These are phyloP conservation scores for Termitomyces sp. DNA, from an alignment of 768 basidiomycete species.

Conservation along the genomic window DNA sequence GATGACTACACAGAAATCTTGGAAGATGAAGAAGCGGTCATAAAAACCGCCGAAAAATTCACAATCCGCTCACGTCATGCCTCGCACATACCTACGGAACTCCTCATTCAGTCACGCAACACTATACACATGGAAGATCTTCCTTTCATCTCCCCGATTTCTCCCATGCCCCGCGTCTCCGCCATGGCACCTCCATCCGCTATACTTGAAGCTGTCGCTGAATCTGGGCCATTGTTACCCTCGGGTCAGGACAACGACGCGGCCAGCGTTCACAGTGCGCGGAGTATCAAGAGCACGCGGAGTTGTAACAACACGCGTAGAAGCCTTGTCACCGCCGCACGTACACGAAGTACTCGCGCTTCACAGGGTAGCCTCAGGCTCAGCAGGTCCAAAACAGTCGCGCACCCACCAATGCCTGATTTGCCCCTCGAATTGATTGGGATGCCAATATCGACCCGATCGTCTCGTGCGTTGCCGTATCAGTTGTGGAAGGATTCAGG, in stretches of 20 bases:
- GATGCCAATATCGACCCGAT: background rate
- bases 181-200: background rate
- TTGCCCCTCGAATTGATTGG: conserved; percentile 18
- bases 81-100: conserved; percentile 6
- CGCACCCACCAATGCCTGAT: conserved; percentile 27
- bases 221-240: background rate
- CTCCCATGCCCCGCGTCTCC: conserved; percentile 12
- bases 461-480: conserved; percentile 7
- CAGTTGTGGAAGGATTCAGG: conserved; percentile 3
- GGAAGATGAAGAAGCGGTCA: conserved; percentile 26
- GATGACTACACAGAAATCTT: conserved; percentile 8
- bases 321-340: conserved; percentile 57
- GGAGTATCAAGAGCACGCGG: conserved; percentile 28
- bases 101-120: conserved; percentile 10
- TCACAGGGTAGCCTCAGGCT: conserved; percentile 67
- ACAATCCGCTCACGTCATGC: conserved; percentile 24
- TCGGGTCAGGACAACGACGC: conserved; percentile 29
- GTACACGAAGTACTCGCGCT: conserved; percentile 54
- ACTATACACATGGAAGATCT: conserved; percentile 10
- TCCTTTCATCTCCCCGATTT: conserved; percentile 12
- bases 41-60: conserved; percentile 43
- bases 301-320: conserved; percentile 22
- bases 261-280: conserved; percentile 30
- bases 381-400: conserved; percentile 25
- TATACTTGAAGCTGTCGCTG: background rate